phyloP scores from a whole-genome alignment of 2,329 filamentous ascomycete genomes.

The Aureobasidium sp. region DNA sequence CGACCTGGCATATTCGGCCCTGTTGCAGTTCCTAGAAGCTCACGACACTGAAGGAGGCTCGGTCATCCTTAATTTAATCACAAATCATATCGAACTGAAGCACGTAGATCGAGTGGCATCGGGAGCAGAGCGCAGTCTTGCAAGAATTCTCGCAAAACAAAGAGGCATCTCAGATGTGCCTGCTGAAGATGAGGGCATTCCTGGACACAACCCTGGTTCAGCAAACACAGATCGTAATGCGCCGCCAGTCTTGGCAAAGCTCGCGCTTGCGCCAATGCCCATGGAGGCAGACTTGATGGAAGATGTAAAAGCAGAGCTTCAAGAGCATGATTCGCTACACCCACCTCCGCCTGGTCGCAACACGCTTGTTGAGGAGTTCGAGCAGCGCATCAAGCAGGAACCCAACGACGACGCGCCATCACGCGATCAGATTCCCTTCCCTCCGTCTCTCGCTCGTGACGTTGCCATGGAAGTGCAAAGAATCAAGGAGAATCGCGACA shows the following conservation, averaged over 20 bases:
- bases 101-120: conserved; percentile 50
- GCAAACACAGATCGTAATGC: conserved; percentile 54
- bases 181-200: conserved; percentile 62
- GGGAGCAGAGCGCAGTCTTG: conserved; percentile 53
- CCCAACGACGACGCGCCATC: conserved; percentile 72
- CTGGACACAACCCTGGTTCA: conserved; percentile 59
- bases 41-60: conserved; percentile 74
- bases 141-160: conserved; percentile 51
- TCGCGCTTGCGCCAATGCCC: conserved; percentile 74
- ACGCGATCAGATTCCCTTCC: conserved; percentile 73
- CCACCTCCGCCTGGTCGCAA: conserved; percentile 64
- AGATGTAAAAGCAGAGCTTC: conserved; percentile 80
- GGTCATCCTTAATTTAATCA: conserved; percentile 68
- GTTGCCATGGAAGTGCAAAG: conserved; percentile 92
- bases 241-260: conserved; percentile 50
- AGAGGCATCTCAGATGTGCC: conserved; percentile 51
- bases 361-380: conserved; percentile 80
- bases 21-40: conserved; percentile 85
- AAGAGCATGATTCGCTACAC: conserved; percentile 73
- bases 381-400: conserved; percentile 80
- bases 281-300: conserved; percentile 76
- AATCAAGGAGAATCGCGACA: conserved; percentile 84
- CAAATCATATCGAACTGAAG: conserved; percentile 52
- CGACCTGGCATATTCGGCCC: conserved; percentile 69
- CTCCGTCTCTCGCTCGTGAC: conserved; percentile 80